phyloP scores from a whole-genome alignment of 441 rosid species.

The Capsella rubella region DNA sequence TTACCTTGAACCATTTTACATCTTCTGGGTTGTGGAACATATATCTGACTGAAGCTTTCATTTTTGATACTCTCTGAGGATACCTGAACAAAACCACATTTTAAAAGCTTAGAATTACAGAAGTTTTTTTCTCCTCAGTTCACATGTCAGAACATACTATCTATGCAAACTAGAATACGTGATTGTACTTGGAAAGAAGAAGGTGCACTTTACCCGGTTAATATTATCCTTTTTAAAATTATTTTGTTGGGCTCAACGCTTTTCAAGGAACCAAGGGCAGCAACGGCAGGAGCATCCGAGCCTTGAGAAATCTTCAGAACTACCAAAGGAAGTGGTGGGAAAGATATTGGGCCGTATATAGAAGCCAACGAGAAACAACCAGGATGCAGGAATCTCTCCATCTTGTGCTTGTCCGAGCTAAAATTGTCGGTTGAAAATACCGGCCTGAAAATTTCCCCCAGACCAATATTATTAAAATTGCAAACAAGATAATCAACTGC shows the following conservation, averaged over 20 bases:
- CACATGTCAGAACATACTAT: background rate
- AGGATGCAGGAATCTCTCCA: slow-evolving; percentile 94
- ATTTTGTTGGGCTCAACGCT: slow-evolving; percentile 84
- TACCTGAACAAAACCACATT: slow-evolving; percentile 61
- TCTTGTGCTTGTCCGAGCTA: slow-evolving; percentile 88
- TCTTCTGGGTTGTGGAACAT: slow-evolving; percentile 96
- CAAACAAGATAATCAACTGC: slow-evolving; percentile 12
- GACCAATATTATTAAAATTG: slow-evolving; percentile 28
- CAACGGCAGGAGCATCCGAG: slow-evolving; percentile 62
- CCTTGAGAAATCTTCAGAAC: slow-evolving; percentile 68
- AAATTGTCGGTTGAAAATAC: slow-evolving; percentile 80
- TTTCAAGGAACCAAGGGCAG: slow-evolving; percentile 91
- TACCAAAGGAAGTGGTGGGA: slow-evolving; percentile 85
- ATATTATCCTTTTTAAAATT: slow-evolving; percentile 81
- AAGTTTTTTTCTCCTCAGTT: background rate
- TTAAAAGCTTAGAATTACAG: background rate
- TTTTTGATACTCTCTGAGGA: slow-evolving; percentile 93
- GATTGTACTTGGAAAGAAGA: slow-evolving; percentile 9
- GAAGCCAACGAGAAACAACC: slow-evolving; percentile 86
- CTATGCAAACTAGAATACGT: slow-evolving; percentile 4
- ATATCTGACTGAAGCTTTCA: slow-evolving; percentile 81
- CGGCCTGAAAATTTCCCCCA: slow-evolving; percentile 59
- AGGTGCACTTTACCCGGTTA: slow-evolving; percentile 76
- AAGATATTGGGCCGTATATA: slow-evolving; percentile 87
- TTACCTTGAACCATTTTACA: slow-evolving; percentile 97